A percentile compares a stretch with the other conserved stretches of the same genome.
Conservation (phyloP, 2,329 filamentous ascomycete species). For the Aspergillus calidoustus region DNA sequence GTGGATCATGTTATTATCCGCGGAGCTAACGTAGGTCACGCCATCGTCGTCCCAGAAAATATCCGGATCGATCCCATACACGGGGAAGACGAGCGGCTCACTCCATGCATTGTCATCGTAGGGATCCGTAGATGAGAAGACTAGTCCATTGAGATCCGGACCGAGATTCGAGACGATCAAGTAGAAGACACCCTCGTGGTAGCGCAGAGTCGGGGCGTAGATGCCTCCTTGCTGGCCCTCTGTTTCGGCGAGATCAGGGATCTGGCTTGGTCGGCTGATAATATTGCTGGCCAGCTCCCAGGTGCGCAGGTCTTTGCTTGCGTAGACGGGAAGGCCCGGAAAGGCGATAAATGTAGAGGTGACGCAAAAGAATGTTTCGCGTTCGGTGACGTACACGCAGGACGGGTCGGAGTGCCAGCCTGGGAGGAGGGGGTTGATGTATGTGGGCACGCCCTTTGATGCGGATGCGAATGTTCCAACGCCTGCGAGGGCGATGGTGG, state of each 20-base stretch:
- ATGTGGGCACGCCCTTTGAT: neutral
- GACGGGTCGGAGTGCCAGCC: slow-evolving; percentile 54
- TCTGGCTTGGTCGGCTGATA: slow-evolving; percentile 37
- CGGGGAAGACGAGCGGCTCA: slow-evolving; percentile 18
- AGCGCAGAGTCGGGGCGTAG: slow-evolving; percentile 48
- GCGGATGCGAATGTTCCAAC: too few species aligned
- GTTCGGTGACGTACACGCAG: slow-evolving; percentile 46
- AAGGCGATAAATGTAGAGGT: slow-evolving; percentile 52
- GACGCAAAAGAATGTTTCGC: slow-evolving; percentile 51
- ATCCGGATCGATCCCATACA: slow-evolving; percentile 26
- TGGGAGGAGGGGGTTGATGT: slow-evolving; percentile 51
- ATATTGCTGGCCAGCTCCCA: slow-evolving; percentile 27
- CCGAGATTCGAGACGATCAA: slow-evolving; percentile 37
- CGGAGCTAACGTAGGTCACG: slow-evolving; percentile 16
- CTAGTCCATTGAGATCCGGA: slow-evolving; percentile 18
- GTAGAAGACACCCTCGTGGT: slow-evolving; percentile 47
- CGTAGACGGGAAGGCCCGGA: slow-evolving; percentile 52
- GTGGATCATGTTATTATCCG: slow-evolving; percentile 15
- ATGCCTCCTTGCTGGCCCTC: slow-evolving; percentile 38
- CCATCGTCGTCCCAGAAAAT: slow-evolving; percentile 29
- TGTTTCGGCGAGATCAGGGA: slow-evolving; percentile 38
- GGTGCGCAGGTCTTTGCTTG: slow-evolving; percentile 45
- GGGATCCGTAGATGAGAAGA: slow-evolving; percentile 24
- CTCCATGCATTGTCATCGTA: slow-evolving; percentile 22
- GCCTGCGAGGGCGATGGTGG: neutral